Conservation (phyloP, 2,329 filamentous ascomycete genomes). For the Aspergillus calidoustus region DNA sequence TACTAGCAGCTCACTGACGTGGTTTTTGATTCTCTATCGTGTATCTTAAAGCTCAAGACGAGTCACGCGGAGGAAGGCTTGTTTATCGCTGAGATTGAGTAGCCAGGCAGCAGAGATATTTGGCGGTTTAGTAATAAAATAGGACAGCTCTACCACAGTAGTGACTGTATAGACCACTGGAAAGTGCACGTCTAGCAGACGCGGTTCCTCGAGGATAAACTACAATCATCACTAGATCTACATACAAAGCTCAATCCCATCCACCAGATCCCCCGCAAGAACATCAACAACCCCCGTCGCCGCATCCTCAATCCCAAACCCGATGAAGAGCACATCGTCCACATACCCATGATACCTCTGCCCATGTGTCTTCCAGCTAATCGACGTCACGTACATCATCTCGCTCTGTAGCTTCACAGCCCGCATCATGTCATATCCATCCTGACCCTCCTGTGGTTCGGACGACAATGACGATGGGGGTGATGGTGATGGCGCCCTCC, state of each 20-base stretch:
- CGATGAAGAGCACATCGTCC: background rate
- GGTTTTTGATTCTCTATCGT: too few species aligned
- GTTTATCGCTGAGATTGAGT: too few species aligned
- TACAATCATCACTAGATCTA: background rate
- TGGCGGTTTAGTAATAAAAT: too few species aligned
- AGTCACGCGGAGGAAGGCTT: too few species aligned
- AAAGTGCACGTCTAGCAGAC: too few species aligned
- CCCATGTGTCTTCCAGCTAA: constrained; percentile 58
- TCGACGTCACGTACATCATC: constrained; percentile 63
- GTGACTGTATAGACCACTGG: too few species aligned
- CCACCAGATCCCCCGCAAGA: background rate
- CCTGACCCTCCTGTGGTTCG: constrained; percentile 24
- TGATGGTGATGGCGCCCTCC: constrained; percentile 30
- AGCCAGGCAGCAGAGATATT: too few species aligned
- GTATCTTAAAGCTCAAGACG: too few species aligned
- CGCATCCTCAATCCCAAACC: background rate
- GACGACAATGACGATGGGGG: background rate
- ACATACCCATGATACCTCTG: constrained; percentile 58
- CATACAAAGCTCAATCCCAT: background rate
- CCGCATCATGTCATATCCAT: constrained; percentile 37
- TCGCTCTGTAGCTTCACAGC: constrained; percentile 33
- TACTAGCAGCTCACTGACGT: too few species aligned
- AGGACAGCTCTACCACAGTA: too few species aligned
- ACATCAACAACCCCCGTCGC: background rate
- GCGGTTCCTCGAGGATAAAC: too few species aligned